These are phyloP conservation scores for Scorias spongiosa DNA, from an alignment of 2,329 filamentous ascomycete species.

Conservation along the genomic window DNA sequence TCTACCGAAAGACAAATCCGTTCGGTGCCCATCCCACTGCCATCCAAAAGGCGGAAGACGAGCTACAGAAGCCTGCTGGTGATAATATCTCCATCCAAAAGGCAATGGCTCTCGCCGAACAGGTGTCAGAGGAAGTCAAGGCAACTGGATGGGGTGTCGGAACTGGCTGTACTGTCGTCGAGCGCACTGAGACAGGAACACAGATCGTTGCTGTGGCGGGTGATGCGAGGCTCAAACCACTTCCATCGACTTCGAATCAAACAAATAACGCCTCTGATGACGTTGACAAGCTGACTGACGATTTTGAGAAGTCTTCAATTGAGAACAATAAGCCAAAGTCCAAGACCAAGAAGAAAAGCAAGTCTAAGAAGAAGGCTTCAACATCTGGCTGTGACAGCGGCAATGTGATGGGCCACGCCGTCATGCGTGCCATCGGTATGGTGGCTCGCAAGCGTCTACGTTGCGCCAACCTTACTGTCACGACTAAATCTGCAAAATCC, in stretches of 20 bases:
- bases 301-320: background rate
- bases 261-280: background rate
- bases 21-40: constrained; percentile 70
- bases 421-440: constrained; percentile 69
- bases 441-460: constrained; percentile 45
- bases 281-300: background rate
- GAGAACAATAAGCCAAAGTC: background rate
- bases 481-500: constrained; percentile 16
- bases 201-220: constrained; percentile 58
- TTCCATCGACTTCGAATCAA: constrained; percentile 1
- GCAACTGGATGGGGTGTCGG: constrained; percentile 47
- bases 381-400: constrained; percentile 27
- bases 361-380: background rate
- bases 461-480: constrained; percentile 15
- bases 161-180: constrained; percentile 62
- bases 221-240: constrained; percentile 54
- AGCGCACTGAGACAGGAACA: constrained; percentile 34
- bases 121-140: constrained; percentile 45
- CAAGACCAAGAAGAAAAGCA: background rate
- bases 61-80: constrained; percentile 35
- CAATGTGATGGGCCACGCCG: constrained; percentile 66
- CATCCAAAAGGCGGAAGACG: constrained; percentile 52
- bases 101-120: constrained; percentile 49
- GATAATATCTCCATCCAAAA: constrained; percentile 34
- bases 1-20: constrained; percentile 77